Conservation (phyloP, 2,329 filamentous ascomycete genomes). For the Diaporthe amygdali region DNA sequence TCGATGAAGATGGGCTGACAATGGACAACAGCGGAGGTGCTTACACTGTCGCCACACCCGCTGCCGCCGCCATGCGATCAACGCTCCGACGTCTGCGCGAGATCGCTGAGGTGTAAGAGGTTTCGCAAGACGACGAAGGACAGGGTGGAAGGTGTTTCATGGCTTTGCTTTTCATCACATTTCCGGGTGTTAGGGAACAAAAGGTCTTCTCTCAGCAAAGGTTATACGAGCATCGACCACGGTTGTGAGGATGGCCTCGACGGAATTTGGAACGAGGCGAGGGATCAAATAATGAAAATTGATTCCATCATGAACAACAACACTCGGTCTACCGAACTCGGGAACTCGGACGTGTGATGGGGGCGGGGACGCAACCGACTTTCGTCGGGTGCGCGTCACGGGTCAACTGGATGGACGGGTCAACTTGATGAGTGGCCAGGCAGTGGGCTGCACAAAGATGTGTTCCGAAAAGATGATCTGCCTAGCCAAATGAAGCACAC, state of each 20-base stretch:
- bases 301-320: constrained; percentile 26
- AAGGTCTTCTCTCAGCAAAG: constrained; percentile 25
- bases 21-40: constrained; percentile 22
- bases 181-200: constrained; percentile 28
- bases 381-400: background rate
- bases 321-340: background rate
- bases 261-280: constrained; percentile 28
- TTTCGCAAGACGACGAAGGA: constrained; percentile 30
- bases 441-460: background rate
- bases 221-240: constrained; percentile 26
- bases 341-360: background rate
- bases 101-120: constrained; percentile 88
- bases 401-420: background rate
- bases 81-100: constrained; percentile 97
- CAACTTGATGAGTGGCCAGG: background rate
- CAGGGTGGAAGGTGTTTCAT: constrained; percentile 27
- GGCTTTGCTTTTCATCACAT: constrained; percentile 28
- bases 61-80: constrained; percentile 91
- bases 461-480: background rate
- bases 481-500: constrained; percentile 5
- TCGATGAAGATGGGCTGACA: background rate
- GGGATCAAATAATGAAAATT: constrained; percentile 25
- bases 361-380: background rate
- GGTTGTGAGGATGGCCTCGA: constrained; percentile 33
- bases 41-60: constrained; percentile 64